Evolutionary conservation across 2,329 filamentous ascomycete genomes (phyloP), one percentile per base, ranked within the genome.

Genomic region (Fusarium keratoplasticum): DNA sequence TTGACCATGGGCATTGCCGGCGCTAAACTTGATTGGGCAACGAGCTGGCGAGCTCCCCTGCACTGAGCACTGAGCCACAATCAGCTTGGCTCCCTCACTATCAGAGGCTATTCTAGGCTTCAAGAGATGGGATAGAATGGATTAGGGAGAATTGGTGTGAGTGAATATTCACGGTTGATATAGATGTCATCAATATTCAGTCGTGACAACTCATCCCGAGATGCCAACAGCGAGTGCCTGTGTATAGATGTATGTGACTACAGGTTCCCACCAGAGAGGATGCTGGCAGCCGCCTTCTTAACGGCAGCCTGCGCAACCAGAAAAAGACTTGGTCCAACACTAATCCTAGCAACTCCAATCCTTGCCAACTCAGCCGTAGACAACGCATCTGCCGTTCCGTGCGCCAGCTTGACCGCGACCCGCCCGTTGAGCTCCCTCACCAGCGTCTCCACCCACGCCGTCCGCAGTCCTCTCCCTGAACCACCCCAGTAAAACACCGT

Each of bases 401-500:
- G 72, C 54, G 66, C 81, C 69, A 86, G 75, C 67, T 85, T 85
- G 13, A 90, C 87, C 61, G 87, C 86, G 16, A 91, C 77, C 58
- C 80, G 82, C 1, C 88, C 88, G 4, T 82, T 83, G 54, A 91
- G 84, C 54, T 84, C 87, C 61, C 81, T 78, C 2, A 86, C 87
- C 71, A 90, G 76, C 47, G 75, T 79, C 76, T 82, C 78, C 3
- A 89, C 84, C 78, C 90, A 88, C 0, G 82, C 83, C 14, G 79
- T 82, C 14, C 82, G 81, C 14, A 89, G 76, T 44, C 88, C 80
- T 16, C 84, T 78, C 38, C 80, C 80, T 0, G 81, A 75, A 3
- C 82, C 88, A 16, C 89, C 89, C 89, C 89, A 92, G 61, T 90
- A 88, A 81, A 91, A 92, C 0, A 90, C 84, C 1, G 87, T 90